Conservation (phyloP, 2,329 filamentous ascomycete genomes). For the Diaporthe batatas region DNA sequence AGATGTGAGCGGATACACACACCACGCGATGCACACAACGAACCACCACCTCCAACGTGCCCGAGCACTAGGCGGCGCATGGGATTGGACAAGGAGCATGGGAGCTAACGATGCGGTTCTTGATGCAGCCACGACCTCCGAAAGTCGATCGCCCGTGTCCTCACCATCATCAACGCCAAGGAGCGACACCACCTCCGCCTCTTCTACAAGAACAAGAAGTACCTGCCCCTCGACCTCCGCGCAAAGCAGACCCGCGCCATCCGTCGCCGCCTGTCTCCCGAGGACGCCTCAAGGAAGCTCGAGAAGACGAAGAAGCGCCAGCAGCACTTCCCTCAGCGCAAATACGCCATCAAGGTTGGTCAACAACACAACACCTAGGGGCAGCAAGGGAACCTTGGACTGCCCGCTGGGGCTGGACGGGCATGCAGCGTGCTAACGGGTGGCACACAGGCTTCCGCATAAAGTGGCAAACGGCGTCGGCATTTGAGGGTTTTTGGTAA, state of each 20-base stretch:
- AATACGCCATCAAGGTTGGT: slow-evolving; percentile 97
- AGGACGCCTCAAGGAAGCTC: slow-evolving; percentile 87
- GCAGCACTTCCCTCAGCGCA: slow-evolving; percentile 97
- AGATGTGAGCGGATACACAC: slow-evolving; percentile 78
- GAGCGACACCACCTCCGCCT: slow-evolving; percentile 97
- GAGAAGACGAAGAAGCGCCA: slow-evolving; percentile 98
- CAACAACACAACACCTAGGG: not conserved
- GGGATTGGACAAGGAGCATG: slow-evolving; percentile 30
- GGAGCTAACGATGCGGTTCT: slow-evolving; percentile 47
- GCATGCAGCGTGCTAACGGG: slow-evolving; percentile 30
- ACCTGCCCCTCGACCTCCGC: slow-evolving; percentile 97
- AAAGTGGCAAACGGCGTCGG: slow-evolving; percentile 41
- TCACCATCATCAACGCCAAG: slow-evolving; percentile 99
- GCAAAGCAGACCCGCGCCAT: slow-evolving; percentile 98
- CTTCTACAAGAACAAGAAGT: slow-evolving; percentile 99
- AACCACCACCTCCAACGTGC: not conserved
- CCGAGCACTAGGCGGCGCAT: not conserved
- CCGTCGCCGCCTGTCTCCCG: slow-evolving; percentile 91
- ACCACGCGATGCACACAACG: slow-evolving; percentile 27
- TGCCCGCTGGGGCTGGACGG: not conserved
- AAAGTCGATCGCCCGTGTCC: slow-evolving; percentile 98
- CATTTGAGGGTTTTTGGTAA: slow-evolving; percentile 42
- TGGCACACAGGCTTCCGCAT: slow-evolving; percentile 40
- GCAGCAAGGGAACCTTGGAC: not conserved
- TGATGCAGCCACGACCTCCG: slow-evolving; percentile 90